Base-by-base conservation (phyloP, 2,329 filamentous ascomycete genomes). In the Fusarium sp. region DNA sequence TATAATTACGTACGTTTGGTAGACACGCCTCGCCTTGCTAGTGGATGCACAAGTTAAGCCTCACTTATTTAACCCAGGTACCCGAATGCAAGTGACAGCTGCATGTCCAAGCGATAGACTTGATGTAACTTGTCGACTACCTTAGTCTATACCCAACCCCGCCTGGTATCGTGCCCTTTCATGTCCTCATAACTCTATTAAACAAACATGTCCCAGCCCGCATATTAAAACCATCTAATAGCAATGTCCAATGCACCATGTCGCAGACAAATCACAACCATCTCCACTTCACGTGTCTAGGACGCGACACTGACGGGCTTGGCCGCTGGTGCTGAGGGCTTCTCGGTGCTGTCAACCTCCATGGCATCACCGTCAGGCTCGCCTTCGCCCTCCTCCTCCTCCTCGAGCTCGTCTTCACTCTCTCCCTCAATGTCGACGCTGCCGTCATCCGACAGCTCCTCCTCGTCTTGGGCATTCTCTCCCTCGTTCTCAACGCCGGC, bases 381-480 rank as follows among this genome's bases (percentile, higher is more conserved):
- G 13, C 51, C 77, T 24, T 64, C 80, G 76, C 88, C 83, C 12
- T 90, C 88, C 55, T 88, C 83, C 12, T 90, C 88, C 57, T 90
- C 88, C 49, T 88, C 87, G 24, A 91, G 86, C 60, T 88, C 88
- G 29, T 90, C 90, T 67, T 88, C 88, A 69, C 88, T 91, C 75
- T 93, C 91, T 52, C 87, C 88, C 71, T 92, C 91, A 41, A 93
- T 86, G 74, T 93, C 91, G 74, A 93, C 91, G 70, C 88, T 91
- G 65, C 88, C 91, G 57, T 88, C 90, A 59, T 93, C 90, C 13
- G 88, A 91, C 65, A 81, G 81, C 58, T 88, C 87, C 13, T 89
- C 88, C 50, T 91, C 89, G 15, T 91, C 86, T 22, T 82, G 80
- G 36, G 76, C 78, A 32, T 78, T 78, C 31, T 74, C 77, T 26